phyloP scores from a whole-genome alignment of 2,329 filamentous ascomycete species.

The Chrysoporthe puriensis region DNA sequence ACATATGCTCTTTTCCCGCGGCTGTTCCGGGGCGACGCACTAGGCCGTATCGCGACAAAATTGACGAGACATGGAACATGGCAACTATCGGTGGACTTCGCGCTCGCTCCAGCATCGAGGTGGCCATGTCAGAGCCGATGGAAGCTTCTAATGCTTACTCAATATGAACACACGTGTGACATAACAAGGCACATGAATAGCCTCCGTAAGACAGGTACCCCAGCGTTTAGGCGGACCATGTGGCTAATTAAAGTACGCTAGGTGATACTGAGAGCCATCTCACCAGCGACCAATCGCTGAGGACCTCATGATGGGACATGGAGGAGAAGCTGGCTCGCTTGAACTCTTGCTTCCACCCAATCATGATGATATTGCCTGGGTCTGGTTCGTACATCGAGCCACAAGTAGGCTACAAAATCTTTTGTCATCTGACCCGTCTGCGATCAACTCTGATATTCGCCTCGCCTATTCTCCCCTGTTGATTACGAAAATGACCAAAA shows the following conservation, averaged over 20 bases:
- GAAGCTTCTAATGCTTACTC: background rate
- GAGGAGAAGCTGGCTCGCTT: constrained; percentile 10
- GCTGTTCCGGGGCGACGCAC: constrained; percentile 32
- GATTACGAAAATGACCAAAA: background rate
- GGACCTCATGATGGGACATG: background rate
- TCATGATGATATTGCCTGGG: background rate
- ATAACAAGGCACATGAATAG: background rate
- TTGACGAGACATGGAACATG: constrained; percentile 39
- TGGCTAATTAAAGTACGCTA: background rate
- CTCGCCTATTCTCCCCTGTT: constrained; percentile 4
- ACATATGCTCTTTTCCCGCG: background rate
- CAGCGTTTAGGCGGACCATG: background rate
- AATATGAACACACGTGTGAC: constrained; percentile 10
- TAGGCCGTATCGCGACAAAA: constrained; percentile 45
- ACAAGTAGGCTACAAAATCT: constrained; percentile 8
- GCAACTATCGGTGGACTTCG: background rate
- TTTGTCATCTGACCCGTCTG: constrained; percentile 4
- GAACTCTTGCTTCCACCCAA: background rate
- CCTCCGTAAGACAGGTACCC: background rate
- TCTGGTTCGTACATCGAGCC: constrained; percentile 13
- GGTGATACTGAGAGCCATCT: background rate
- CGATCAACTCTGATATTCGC: background rate
- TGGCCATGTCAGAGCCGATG: background rate
- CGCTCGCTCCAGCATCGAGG: constrained; percentile 3
- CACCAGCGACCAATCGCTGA: background rate